phyloP scores from a whole-genome alignment of 768 basidiomycete species.

The Lentinula sp. region DNA sequence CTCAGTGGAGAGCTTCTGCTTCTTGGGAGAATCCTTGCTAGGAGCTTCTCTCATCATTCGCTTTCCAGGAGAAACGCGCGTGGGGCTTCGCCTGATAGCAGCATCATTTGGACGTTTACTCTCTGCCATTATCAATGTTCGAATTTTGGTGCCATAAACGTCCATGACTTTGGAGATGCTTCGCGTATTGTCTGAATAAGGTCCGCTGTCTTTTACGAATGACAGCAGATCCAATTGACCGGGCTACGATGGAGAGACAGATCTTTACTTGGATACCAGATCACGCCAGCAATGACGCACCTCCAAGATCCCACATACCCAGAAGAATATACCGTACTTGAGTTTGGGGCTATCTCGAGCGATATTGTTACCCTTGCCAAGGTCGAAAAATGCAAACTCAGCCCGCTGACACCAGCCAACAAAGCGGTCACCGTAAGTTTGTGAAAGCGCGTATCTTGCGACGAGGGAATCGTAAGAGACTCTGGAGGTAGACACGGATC shows the following conservation, averaged over 20 bases:
- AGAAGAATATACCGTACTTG: neutral
- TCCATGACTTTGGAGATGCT: neutral
- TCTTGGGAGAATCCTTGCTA: conserved; percentile 2
- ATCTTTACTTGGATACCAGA: too few species aligned
- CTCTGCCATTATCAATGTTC: neutral
- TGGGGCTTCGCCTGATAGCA: neutral
- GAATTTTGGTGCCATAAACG: neutral
- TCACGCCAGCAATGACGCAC: neutral
- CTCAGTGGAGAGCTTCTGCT: neutral
- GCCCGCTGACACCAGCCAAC: neutral
- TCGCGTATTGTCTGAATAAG: neutral
- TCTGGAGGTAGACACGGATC: neutral
- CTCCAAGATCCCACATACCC: neutral
- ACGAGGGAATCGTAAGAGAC: neutral
- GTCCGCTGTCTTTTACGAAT: neutral
- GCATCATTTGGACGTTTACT: neutral
- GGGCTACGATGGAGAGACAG: neutral
- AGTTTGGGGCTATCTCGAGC: neutral
- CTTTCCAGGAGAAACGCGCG: neutral
- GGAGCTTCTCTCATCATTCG: neutral
- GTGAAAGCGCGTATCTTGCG: neutral
- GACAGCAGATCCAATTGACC: neutral
- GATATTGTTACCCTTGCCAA: neutral
- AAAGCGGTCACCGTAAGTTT: neutral
- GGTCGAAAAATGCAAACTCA: neutral